Evolutionary conservation across 2,329 filamentous ascomycete genomes (phyloP).

Genomic region (Aspergillus sp.): DNA sequence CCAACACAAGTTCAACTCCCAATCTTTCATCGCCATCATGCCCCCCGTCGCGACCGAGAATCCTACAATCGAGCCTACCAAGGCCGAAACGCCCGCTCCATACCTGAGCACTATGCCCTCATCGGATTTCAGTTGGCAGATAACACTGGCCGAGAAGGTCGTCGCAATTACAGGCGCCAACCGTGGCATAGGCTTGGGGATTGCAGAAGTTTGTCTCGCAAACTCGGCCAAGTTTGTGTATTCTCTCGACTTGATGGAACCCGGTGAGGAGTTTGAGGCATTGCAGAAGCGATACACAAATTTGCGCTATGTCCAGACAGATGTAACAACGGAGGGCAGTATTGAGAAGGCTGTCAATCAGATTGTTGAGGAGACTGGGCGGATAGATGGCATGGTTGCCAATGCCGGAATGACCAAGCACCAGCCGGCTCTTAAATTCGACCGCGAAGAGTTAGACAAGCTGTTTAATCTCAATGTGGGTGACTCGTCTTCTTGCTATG

Average conservation of each 20-base stretch:
- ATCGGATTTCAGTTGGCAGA: slow-evolving; percentile 43
- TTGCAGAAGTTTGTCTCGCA: slow-evolving; percentile 44
- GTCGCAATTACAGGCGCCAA: slow-evolving; percentile 27
- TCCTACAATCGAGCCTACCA: slow-evolving; percentile 4
- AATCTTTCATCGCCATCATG: slow-evolving; percentile 4
- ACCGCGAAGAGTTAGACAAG: slow-evolving; percentile 33
- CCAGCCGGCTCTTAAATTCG: slow-evolving; percentile 43
- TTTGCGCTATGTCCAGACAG: slow-evolving; percentile 43
- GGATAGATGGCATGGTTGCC: slow-evolving; percentile 40
- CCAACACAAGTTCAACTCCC: too few species aligned
- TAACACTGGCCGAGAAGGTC: slow-evolving; percentile 39
- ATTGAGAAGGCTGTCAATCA: slow-evolving; percentile 39
- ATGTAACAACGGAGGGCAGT: slow-evolving; percentile 41
- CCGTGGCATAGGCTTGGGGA: slow-evolving; percentile 39
- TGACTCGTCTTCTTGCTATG: neutral
- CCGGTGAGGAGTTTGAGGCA: slow-evolving; percentile 27
- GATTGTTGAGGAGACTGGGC: slow-evolving; percentile 34
- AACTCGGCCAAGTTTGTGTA: slow-evolving; percentile 39
- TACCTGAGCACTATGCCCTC: slow-evolving; percentile 38
- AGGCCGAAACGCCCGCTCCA: slow-evolving; percentile 16
- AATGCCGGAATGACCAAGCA: slow-evolving; percentile 45
- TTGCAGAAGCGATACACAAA: slow-evolving; percentile 39
- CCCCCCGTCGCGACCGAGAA: slow-evolving; percentile 9
- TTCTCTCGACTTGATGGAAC: slow-evolving; percentile 38
- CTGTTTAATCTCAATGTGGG: slow-evolving; percentile 42